Conservation (phyloP, 1,139 yeast genomes). For the Kodamaea plutei region DNA sequence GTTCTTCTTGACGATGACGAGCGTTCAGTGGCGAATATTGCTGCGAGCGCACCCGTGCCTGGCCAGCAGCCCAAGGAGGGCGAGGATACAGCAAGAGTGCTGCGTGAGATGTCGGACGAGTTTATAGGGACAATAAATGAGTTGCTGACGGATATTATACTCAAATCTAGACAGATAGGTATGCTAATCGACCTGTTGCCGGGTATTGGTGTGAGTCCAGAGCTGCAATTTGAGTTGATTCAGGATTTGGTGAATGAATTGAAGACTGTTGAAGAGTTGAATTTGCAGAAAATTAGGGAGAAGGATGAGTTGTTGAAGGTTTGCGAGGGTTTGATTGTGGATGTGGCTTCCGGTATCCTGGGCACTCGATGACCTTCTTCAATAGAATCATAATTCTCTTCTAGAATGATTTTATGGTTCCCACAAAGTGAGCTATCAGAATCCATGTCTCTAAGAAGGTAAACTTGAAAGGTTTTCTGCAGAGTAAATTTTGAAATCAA, state of each 20-base stretch:
- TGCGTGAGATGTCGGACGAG: slow-evolving; percentile 11
- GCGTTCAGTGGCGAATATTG: slow-evolving; percentile 35
- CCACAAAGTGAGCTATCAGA: too few species aligned
- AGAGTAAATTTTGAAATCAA: too few species aligned
- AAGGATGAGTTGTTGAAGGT: slow-evolving; percentile 62
- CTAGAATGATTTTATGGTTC: too few species aligned
- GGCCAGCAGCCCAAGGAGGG: slow-evolving; percentile 45
- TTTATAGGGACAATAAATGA: slow-evolving; percentile 63
- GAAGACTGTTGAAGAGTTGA: slow-evolving; percentile 54
- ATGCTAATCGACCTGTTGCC: slow-evolving; percentile 86
- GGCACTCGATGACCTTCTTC: too few species aligned
- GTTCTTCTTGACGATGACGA: slow-evolving; percentile 39
- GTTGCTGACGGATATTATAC: slow-evolving; percentile 75
- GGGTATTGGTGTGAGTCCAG: slow-evolving; percentile 83
- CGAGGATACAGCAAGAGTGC: too few species aligned
- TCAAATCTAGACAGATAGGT: slow-evolving; percentile 82
- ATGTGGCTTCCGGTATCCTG: slow-evolving; percentile 53
- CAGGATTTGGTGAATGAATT: slow-evolving; percentile 62
- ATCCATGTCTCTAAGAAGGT: too few species aligned
- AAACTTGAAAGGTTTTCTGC: too few species aligned
- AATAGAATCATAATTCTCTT: too few species aligned
- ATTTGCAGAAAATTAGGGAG: slow-evolving; percentile 54
- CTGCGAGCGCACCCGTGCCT: slow-evolving; percentile 45
- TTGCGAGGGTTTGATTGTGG: slow-evolving; percentile 67
- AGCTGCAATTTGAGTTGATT: slow-evolving; percentile 65